phyloP scores from a whole-genome alignment of 2,329 filamentous ascomycete genomes.

The Spiromastix sp. region DNA sequence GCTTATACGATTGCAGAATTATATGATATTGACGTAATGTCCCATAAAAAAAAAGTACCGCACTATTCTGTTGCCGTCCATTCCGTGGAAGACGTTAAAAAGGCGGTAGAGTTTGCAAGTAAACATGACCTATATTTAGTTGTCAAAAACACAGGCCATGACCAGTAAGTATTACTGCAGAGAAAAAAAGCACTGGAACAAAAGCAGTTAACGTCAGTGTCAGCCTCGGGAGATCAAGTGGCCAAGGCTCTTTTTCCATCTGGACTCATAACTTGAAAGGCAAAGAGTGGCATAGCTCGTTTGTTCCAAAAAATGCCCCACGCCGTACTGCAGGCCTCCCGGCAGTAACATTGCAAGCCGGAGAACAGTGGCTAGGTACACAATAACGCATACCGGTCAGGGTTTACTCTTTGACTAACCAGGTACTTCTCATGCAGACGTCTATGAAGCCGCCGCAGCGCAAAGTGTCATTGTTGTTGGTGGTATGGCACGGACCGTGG shows the following conservation, averaged over 20 bases:
- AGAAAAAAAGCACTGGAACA: too few relatives aligned
- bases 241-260: slow-evolving; percentile 16
- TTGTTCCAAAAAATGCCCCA: slow-evolving; percentile 14
- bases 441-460: slow-evolving; percentile 16
- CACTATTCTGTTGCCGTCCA: slow-evolving; percentile 15
- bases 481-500: slow-evolving; percentile 17
- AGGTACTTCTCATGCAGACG: too few relatives aligned
- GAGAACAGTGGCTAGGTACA: slow-evolving; percentile 18
- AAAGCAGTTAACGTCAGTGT: too few relatives aligned
- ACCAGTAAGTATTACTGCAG: slow-evolving; percentile 13
- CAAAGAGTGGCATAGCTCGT: slow-evolving; percentile 15
- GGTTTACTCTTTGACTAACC: not conserved
- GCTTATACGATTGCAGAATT: too few relatives aligned
- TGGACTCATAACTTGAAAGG: slow-evolving; percentile 22
- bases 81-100: slow-evolving; percentile 5
- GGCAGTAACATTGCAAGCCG: slow-evolving; percentile 19
- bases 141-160: slow-evolving; percentile 21
- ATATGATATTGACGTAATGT: not conserved
- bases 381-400: not conserved
- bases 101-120: slow-evolving; percentile 16
- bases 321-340: slow-evolving; percentile 9
- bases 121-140: slow-evolving; percentile 17
- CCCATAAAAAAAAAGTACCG: too few relatives aligned
- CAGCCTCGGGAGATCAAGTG: slow-evolving; percentile 18
- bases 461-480: slow-evolving; percentile 17